phyloP scores from a whole-genome alignment of 495 filamentous ascomycete species.

The Pyronema omphalodes region DNA sequence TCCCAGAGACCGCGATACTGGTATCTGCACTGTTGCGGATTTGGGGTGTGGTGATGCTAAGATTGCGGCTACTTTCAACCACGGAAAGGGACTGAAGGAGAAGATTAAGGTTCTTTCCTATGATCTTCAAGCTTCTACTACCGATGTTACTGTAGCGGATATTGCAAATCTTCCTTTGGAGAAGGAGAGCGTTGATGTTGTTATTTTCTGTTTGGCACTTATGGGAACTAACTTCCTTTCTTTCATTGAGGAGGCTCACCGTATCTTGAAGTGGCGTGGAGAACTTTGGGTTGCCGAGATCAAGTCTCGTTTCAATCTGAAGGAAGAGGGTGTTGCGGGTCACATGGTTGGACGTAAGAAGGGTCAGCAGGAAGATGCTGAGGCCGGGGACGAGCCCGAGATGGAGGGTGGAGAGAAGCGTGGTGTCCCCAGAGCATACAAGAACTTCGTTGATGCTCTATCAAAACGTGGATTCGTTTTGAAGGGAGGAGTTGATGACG shows the following conservation, averaged over 20 bases:
- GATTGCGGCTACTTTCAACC: conserved; percentile 43
- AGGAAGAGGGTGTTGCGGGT: background rate
- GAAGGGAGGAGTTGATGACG: conserved; percentile 49
- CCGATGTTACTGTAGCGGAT: conserved; percentile 69
- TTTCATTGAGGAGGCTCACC: conserved; percentile 87
- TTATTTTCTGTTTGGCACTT: conserved; percentile 82
- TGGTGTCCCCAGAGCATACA: conserved; percentile 59
- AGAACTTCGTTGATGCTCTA: conserved; percentile 74
- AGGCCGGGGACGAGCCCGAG: conserved; percentile 32
- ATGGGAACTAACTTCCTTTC: conserved; percentile 98
- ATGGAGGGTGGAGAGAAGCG: conserved; percentile 33
- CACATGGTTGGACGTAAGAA: conserved; percentile 21
- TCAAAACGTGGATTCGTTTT: conserved; percentile 60
- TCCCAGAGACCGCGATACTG: conserved; percentile 28
- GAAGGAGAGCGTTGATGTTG: conserved; percentile 58
- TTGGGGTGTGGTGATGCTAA: conserved; percentile 63
- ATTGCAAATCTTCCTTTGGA: conserved; percentile 61
- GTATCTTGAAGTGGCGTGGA: conserved; percentile 73
- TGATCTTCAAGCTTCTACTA: conserved; percentile 39
- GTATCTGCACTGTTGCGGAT: conserved; percentile 64
- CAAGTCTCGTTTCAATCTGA: conserved; percentile 55
- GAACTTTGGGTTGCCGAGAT: conserved; percentile 96
- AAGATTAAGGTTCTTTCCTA: conserved; percentile 45
- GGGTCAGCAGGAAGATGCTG: conserved; percentile 36
- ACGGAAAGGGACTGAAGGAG: conserved; percentile 18